A percentile compares a stretch with the other conserved stretches of the same genome.
Conservation (phyloP, 1,284 basidiomycete genomes). For the Ganoderma lucidum region DNA sequence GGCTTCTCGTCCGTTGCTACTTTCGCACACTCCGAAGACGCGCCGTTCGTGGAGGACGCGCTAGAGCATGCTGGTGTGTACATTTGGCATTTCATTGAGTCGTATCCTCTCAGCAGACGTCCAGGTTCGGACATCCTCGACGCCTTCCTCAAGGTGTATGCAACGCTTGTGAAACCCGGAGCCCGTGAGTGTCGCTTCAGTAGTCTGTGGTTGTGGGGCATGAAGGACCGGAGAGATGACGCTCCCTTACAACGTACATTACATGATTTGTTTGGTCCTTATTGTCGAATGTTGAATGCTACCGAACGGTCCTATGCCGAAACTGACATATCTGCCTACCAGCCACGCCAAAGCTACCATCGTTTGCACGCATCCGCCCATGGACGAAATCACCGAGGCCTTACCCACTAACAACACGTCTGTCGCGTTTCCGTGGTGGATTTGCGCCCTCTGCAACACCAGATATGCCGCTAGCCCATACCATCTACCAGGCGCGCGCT, state of each 20-base stretch:
- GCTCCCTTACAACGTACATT: background rate
- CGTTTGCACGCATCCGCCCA: constrained; percentile 25
- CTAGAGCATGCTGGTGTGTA: constrained; percentile 19
- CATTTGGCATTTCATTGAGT: fast-evolving
- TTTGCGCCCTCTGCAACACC: constrained; percentile 22
- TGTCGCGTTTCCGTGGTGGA: constrained; percentile 30
- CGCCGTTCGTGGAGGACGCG: constrained; percentile 36
- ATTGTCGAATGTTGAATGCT: background rate
- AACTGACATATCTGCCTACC: background rate
- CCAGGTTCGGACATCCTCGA: constrained; percentile 22
- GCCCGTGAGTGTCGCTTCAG: constrained; percentile 15
- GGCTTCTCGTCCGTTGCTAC: constrained; percentile 40
- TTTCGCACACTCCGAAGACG: constrained; percentile 43
- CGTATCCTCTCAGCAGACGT: background rate
- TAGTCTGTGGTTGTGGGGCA: background rate
- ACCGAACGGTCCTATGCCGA: background rate
- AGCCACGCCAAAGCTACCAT: constrained; percentile 24
- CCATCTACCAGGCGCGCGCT: constrained; percentile 28
- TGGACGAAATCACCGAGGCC: constrained; percentile 27
- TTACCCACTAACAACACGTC: constrained; percentile 22
- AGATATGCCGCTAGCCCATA: constrained; percentile 19
- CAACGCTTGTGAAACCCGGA: constrained; percentile 18
- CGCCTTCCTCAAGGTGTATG: constrained; percentile 20
- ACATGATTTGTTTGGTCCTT: background rate
- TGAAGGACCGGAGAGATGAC: background rate